A percentile compares a stretch with the other conserved stretches of the same genome.
These are phyloP conservation scores for Mytilinidion resinicola DNA, from an alignment of 495 filamentous ascomycete species.

Conservation along the genomic window DNA sequence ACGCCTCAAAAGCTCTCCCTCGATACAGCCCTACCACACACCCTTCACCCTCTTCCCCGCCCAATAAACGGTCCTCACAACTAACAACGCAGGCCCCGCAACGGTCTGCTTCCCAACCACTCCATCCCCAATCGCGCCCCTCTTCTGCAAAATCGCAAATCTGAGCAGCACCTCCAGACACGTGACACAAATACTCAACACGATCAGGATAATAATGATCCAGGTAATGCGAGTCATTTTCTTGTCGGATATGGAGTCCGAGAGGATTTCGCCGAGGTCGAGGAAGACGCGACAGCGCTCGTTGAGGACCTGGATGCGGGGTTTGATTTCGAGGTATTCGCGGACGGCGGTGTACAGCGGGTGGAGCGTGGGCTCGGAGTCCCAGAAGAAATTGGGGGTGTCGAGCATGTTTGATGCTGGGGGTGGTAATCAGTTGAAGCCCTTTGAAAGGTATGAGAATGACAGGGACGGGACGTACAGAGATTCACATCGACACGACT, in stretches of 20 bases:
- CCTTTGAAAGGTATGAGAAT: not conserved
- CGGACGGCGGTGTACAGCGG: conserved; percentile 91
- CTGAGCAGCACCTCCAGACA: conserved; percentile 81
- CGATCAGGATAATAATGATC: conserved; percentile 95
- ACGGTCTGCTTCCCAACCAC: conserved; percentile 8
- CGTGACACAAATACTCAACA: conserved; percentile 85
- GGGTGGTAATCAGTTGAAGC: conserved; percentile 1
- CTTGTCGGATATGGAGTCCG: conserved; percentile 83
- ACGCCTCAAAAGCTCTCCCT: too few species aligned
- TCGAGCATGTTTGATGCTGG: conserved; percentile 93
- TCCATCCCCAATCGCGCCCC: conserved; percentile 5
- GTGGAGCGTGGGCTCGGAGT: conserved; percentile 87
- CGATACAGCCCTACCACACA: not conserved
- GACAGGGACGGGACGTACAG: conserved; percentile 52
- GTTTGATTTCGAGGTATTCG: conserved; percentile 96
- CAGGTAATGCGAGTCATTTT: conserved; percentile 94
- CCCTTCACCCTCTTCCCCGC: conserved; percentile 2
- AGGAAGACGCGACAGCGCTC: conserved; percentile 95
- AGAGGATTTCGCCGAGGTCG: conserved; percentile 90
- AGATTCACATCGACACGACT: conserved; percentile 96
- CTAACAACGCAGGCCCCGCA: conserved; percentile 17
- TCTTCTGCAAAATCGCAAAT: conserved; percentile 62
- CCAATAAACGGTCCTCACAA: conserved; percentile 15
- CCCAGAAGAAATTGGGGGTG: conserved; percentile 99
- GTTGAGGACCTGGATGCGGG: conserved; percentile 89